Evolutionary conservation across 768 basidiomycete genomes (phyloP), one percentile per base, ranked within the genome.

Genomic region (Lactarius hatsudake): DNA sequence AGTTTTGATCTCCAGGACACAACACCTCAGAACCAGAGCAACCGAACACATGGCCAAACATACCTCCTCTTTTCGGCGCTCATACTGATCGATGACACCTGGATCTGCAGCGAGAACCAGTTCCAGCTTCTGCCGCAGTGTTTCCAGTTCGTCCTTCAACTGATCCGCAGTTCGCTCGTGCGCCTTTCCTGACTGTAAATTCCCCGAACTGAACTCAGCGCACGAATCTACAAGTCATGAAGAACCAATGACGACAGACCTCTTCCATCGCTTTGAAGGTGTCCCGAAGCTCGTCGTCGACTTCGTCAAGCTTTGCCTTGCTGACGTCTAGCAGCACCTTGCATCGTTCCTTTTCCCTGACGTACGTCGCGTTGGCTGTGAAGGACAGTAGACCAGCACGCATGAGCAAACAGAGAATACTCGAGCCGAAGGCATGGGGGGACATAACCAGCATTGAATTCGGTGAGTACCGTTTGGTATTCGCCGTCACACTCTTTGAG

Each of bases 21-120:
- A 23, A 48, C n/a, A n/a, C 55, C 34, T 57, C 56, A 15, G 0
- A 56, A 18, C 15, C 15, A 5, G 34, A 56, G 32, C 5, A 26
- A 34, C 32, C 53, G 55, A 38, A 59, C n/a, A 23, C 1, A 40
- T 17, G 32, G 32, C 8, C 7, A 2, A 38, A 75, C 86, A 71
- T 69, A 93, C 93, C 81, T 94, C 87, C 17, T 78, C 78, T 75
- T 90, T 83, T 60, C 93, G 83, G 75, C 82, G 86, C 74, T 94
- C 88, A 77, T 93, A 96, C 74, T 88, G 85, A 63, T 89, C 86
- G 34, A 96, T 83, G 28, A 95, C 88, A 28, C 84, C 85, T 1
- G 87, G 86, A 70, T 94, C 91, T 23, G 92, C 87, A 60, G 82
- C 82, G 68, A 84, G 80, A 72, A 86, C 90, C 78, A 91, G 79